Percentiles rank a stretch among this genome's conserved stretches.
phyloP scores from a whole-genome alignment of 176 grass and related monocot species.

The Musa acuminata region DNA sequence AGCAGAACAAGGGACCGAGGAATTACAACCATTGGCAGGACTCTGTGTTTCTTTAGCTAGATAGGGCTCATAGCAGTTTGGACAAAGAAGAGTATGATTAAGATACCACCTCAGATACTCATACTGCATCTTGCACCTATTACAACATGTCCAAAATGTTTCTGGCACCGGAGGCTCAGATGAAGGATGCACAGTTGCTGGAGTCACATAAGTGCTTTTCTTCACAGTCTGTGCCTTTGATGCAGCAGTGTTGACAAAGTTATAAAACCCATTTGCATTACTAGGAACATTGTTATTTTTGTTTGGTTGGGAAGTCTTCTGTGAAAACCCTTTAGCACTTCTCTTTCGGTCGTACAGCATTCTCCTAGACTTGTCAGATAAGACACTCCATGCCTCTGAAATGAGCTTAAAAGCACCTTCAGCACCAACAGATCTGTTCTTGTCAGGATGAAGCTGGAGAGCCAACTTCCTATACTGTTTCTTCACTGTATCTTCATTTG shows the following conservation, averaged over 20 bases:
- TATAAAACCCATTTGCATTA: constrained; percentile 14
- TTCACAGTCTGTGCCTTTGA: neutral
- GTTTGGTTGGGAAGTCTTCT: constrained; percentile 21
- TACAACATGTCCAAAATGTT: constrained; percentile 66
- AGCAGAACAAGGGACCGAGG: neutral
- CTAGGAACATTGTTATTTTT: constrained; percentile 1
- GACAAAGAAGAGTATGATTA: constrained; percentile 23
- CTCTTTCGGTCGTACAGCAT: constrained; percentile 34
- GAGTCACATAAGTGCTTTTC: neutral
- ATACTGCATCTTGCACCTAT: constrained; percentile 22
- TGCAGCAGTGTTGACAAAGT: neutral
- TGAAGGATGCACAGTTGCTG: neutral
- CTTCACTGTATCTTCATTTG: constrained; percentile 42
- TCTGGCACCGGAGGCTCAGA: neutral
- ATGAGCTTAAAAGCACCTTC: constrained; percentile 46
- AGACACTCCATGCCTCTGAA: constrained; percentile 52
- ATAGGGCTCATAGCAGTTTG: constrained; percentile 23
- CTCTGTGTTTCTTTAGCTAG: constrained; percentile 18
- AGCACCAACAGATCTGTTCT: constrained; percentile 51
- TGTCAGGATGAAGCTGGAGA: constrained; percentile 59
- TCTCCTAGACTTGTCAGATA: constrained; percentile 47
- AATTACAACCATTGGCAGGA: neutral
- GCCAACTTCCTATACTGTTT: constrained; percentile 62
- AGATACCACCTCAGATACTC: constrained; percentile 34
- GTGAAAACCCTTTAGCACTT: constrained; percentile 5